A percentile compares a stretch with the other conserved stretches of the same genome.
Evolutionary conservation across 2,329 filamentous ascomycete species (phyloP).

Genomic region (Trichoderma harzianum): DNA sequence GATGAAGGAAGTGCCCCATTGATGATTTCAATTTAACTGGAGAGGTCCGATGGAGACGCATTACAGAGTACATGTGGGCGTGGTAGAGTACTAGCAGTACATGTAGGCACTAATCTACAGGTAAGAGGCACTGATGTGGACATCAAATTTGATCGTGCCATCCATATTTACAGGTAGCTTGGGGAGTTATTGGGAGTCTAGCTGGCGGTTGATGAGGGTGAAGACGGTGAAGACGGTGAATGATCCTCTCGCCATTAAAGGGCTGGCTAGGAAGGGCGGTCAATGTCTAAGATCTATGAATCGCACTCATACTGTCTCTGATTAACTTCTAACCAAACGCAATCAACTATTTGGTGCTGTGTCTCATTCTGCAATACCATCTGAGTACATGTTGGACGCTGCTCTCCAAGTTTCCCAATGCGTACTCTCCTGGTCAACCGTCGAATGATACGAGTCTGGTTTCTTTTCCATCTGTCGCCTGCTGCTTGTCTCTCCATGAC

Average conservation of each 20-base stretch:
- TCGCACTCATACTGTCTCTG: background rate
- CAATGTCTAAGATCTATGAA: background rate
- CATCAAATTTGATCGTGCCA: too few species aligned
- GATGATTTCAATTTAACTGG: background rate
- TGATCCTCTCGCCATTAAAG: background rate
- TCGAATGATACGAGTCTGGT: background rate
- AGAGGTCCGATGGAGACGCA: background rate
- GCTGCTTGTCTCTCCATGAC: background rate
- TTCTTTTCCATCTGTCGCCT: background rate
- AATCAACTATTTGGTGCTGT: background rate
- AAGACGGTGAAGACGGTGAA: too few species aligned
- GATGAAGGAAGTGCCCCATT: background rate
- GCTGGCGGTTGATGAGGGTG: background rate
- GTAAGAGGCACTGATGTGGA: background rate
- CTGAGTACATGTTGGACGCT: background rate
- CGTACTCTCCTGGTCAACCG: background rate
- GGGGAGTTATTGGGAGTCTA: background rate
- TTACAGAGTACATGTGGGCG: background rate
- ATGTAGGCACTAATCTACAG: background rate
- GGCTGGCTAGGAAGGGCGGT: background rate
- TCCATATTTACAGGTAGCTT: background rate
- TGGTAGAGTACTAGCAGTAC: background rate
- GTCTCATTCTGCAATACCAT: background rate
- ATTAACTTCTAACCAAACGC: background rate
- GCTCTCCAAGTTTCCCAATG: background rate